These are phyloP conservation scores for Gaertneriomyces sp. DNA, from an alignment of 192 early-diverging fungal species.

Conservation along the genomic window DNA sequence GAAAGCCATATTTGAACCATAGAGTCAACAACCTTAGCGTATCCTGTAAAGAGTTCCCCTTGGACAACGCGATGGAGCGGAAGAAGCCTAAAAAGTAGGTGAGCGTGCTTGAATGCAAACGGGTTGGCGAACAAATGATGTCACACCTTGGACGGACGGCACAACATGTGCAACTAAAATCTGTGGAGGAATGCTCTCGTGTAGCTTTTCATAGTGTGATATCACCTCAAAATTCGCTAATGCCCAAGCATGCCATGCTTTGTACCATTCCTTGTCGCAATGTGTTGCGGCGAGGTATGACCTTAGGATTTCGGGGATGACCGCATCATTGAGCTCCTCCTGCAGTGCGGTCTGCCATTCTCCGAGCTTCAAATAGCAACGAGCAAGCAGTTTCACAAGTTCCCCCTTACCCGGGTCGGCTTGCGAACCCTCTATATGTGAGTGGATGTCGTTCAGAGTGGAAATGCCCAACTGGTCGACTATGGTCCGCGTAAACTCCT, in stretches of 20 bases:
- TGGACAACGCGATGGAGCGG: slow-evolving; percentile 85
- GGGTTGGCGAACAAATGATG: background rate
- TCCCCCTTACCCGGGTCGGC: slow-evolving; percentile 34
- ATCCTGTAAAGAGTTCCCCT: slow-evolving; percentile 85
- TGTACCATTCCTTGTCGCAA: slow-evolving; percentile 91
- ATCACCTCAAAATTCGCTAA: slow-evolving; percentile 87
- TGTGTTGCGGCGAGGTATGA: slow-evolving; percentile 83
- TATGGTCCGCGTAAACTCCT: slow-evolving; percentile 72
- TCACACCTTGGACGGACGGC: slow-evolving; percentile 70
- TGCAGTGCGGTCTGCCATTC: slow-evolving; percentile 78
- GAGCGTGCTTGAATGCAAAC: background rate
- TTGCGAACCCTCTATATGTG: slow-evolving; percentile 35
- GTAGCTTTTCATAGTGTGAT: slow-evolving; percentile 64
- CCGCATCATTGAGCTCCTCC: slow-evolving; percentile 58
- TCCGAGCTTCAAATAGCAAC: slow-evolving; percentile 88
- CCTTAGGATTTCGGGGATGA: slow-evolving; percentile 69
- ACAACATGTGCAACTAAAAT: slow-evolving; percentile 67
- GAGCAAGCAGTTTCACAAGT: slow-evolving; percentile 43
- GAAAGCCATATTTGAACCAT: slow-evolving; percentile 94
- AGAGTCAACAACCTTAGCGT: slow-evolving; percentile 86
- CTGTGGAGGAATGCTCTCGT: slow-evolving; percentile 45
- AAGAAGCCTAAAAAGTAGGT: slow-evolving; percentile 68
- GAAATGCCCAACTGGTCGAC: slow-evolving; percentile 56
- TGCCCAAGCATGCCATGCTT: slow-evolving; percentile 97
- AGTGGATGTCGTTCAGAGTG: slow-evolving; percentile 49